Base-by-base conservation (phyloP, 306 rosid species). In the Fragaria ananassa region DNA sequence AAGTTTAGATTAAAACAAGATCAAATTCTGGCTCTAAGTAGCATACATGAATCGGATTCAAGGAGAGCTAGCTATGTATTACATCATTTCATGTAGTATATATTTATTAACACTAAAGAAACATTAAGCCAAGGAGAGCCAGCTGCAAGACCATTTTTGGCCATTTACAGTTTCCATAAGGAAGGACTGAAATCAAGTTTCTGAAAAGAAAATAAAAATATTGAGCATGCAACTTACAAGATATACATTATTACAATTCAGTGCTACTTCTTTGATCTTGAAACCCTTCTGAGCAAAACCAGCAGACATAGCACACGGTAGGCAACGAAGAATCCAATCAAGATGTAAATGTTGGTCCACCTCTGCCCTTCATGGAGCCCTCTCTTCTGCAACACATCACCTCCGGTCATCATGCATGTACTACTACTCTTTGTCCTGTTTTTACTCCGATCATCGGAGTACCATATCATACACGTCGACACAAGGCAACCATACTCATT, bases 251-350 rank as follows among this genome's bases (percentile, higher is more conserved):
- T 63, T 34, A 41, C 37, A 42, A 18, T 27, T 39, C 41, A 12
- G 14, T 6, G 1, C 42, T 35, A 44, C 57, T 54, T 79, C 83
- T 94, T 91, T 56, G 93, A 88, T 69, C 89, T 87, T 11, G 98
- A 94, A 74, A 94, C 89, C 86, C 97, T 87, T 85, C 98, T 81
- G 80, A 90, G 60, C 78, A 94, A 77, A 72, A 90, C 98, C 62
- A 91, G 80, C 77, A 90, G 87, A 68, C 96, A 94, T 75, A 94
- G 97, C 64, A 94, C 79, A 10, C 98, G 97, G 72, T 91, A 94
- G 0, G 89, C 71, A 46, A 91, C 85, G 65, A 91, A 94, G 82
- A 90, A 94, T 0, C 87, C 97, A 19, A 91, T 41, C 89, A 94
- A 80, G 62, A 91, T 85, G 67, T 94, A 90, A 41, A 94, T 83